phyloP scores from a whole-genome alignment of 2,329 filamentous ascomycete species.

The Geoglossum cookeanum region DNA sequence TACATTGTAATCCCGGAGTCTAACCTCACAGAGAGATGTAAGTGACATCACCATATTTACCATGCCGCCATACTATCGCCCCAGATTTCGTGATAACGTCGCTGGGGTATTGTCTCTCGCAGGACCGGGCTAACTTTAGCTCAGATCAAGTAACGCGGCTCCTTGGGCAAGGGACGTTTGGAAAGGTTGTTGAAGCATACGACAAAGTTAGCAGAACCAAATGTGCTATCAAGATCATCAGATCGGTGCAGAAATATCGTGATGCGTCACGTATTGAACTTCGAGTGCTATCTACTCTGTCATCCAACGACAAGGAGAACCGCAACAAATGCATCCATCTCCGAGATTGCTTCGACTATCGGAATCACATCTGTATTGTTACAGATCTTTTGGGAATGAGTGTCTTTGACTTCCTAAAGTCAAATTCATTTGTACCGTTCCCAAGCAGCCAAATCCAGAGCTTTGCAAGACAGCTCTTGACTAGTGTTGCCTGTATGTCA shows the following conservation, averaged over 20 bases:
- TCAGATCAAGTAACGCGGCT: slow-evolving; percentile 67
- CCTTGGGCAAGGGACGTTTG: slow-evolving; percentile 91
- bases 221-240: slow-evolving; percentile 95
- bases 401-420: slow-evolving; percentile 95
- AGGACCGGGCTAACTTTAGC: slow-evolving; percentile 4
- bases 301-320: slow-evolving; percentile 79
- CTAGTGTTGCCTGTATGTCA: slow-evolving; percentile 86
- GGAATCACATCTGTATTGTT: slow-evolving; percentile 85
- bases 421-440: slow-evolving; percentile 87
- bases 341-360: slow-evolving; percentile 90
- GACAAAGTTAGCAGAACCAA: slow-evolving; percentile 59
- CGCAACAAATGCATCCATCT: slow-evolving; percentile 94
- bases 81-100: background rate
- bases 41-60: slow-evolving; percentile 20
- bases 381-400: slow-evolving; percentile 72
- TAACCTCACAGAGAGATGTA: slow-evolving; percentile 76
- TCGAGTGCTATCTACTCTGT: slow-evolving; percentile 75
- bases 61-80: background rate
- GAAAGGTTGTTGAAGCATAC: slow-evolving; percentile 87
- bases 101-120: slow-evolving; percentile 10
- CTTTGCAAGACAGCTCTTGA: slow-evolving; percentile 88
- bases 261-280: slow-evolving; percentile 92
- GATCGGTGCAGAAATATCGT: slow-evolving; percentile 94
- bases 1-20: slow-evolving; percentile 85
- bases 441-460: slow-evolving; percentile 96